A percentile compares a stretch with the other conserved stretches of the same genome.
Evolutionary conservation across 1,284 basidiomycete genomes (phyloP).

Genomic region (Bondarzewia mesenterica): DNA sequence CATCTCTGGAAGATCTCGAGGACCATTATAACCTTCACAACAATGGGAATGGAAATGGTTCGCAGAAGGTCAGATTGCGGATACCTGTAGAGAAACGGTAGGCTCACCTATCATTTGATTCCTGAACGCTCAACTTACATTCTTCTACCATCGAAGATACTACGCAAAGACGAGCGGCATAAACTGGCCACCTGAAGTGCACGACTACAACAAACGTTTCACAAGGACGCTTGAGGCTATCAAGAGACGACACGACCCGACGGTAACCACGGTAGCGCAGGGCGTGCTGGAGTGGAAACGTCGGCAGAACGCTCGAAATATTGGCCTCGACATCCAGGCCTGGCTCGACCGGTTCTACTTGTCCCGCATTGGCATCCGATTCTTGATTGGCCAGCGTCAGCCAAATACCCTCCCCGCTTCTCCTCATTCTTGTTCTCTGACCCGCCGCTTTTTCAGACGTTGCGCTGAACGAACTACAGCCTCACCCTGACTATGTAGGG

Average conservation of each 20-base stretch:
- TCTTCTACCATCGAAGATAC: constrained; percentile 46
- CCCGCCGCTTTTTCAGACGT: constrained; percentile 50
- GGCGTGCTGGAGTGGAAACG: constrained; percentile 79
- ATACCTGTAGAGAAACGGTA: constrained; percentile 71
- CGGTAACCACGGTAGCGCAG: constrained; percentile 95
- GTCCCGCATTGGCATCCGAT: constrained; percentile 94
- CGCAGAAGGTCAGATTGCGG: constrained; percentile 53
- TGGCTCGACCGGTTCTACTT: constrained; percentile 99
- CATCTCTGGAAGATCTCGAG: constrained; percentile 37
- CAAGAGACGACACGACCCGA: constrained; percentile 94
- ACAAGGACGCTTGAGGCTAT: constrained; percentile 85
- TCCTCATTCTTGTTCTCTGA: not conserved
- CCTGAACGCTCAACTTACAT: not conserved
- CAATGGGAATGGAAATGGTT: constrained; percentile 23
- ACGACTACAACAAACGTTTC: constrained; percentile 90
- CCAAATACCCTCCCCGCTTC: constrained; percentile 13
- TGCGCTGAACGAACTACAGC: constrained; percentile 83
- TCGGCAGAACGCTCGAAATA: constrained; percentile 48
- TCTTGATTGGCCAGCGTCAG: constrained; percentile 88
- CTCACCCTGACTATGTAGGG: constrained; percentile 90
- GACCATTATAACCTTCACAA: constrained; percentile 29
- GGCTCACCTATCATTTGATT: constrained; percentile 10
- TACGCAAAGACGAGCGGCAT: constrained; percentile 69
- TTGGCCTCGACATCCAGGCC: constrained; percentile 86
- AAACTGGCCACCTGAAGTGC: constrained; percentile 87